phyloP scores from a whole-genome alignment of 2,329 filamentous ascomycete species.

The Scedosporium dehoogii region DNA sequence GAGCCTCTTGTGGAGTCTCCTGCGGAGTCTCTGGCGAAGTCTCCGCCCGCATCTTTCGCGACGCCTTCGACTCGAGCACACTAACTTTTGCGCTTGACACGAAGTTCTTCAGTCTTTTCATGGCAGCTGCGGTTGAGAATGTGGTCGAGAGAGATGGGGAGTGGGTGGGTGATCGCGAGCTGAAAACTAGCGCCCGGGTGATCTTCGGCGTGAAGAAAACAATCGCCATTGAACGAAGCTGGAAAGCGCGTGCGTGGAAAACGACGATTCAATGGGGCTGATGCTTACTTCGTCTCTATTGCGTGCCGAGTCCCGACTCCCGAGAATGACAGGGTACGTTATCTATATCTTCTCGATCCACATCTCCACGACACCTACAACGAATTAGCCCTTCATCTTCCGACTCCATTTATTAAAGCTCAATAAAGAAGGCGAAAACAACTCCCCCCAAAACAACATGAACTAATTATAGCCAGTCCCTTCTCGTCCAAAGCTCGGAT shows the following conservation, averaged over 20 bases:
- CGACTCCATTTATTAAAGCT: too few species aligned
- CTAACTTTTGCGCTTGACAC: not conserved
- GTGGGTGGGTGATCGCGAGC: not conserved
- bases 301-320: too few species aligned
- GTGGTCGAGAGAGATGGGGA: not conserved
- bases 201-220: constrained; percentile 1
- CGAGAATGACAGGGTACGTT: too few species aligned
- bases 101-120: not conserved
- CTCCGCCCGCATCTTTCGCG: not conserved
- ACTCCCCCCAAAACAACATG: too few species aligned
- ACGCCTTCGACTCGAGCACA: not conserved
- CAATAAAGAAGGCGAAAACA: too few species aligned
- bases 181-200: not conserved
- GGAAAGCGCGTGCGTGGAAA: too few species aligned
- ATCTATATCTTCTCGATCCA: too few species aligned
- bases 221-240: not conserved
- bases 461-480: constrained; percentile 7
- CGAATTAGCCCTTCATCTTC: too few species aligned
- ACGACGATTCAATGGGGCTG: too few species aligned
- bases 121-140: not conserved
- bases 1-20: not conserved
- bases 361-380: too few species aligned
- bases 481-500: constrained; percentile 12
- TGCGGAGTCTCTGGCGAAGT: not conserved
- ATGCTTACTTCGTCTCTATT: too few species aligned